Evolutionary conservation across 2,329 filamentous ascomycete genomes (phyloP), one percentile per base, ranked within the genome.

Genomic region (Lasiodiplodia sp.): DNA sequence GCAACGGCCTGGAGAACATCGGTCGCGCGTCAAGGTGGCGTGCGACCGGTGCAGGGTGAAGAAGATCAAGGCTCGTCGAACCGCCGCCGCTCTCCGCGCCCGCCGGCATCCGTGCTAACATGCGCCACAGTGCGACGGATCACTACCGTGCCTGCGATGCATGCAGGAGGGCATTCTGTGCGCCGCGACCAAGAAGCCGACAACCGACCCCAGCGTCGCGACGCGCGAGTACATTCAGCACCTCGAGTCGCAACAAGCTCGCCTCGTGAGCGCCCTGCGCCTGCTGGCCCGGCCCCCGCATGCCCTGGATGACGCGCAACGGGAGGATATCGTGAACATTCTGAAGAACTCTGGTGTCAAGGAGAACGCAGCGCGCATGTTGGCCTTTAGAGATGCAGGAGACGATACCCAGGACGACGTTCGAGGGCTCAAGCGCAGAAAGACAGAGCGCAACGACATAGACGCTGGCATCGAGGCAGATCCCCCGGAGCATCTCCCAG

Each of bases 31-130:
- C 16, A 57, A 57, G n/a, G 55, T 21, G 16, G 55, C 55, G 18
- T 57, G 55, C 55, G 55, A 57, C 34, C 55, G 55, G 2, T 57
- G 55, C 31, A 16, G 55, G 10, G 2, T 47, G 12, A 62, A 62
- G 57, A 62, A 49, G 38, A 62, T 62, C 38, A 62, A 62, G 57
- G 57, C n/a, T 2, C 16, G 57, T 40, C 55, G 31, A 18, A 21
- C 31, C 31, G 23, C 23, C 4, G 16, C 18, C 21, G 6, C 40
- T 34, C 25, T 31, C 28, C 25, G 12, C n/a, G 4, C 28, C 28
- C 57, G 7, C 14, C 16, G 34, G 34, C 21, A 5, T 3, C 12
- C 25, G 21, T 6, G 25, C 40, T 47, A 62, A 47, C 57, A 2
- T 34, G 38, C 18, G 10, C 16, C 56, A 10, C 23, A 62, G 57